phyloP scores from a whole-genome alignment of 768 basidiomycete genomes.

The Tylopilus felleus region DNA sequence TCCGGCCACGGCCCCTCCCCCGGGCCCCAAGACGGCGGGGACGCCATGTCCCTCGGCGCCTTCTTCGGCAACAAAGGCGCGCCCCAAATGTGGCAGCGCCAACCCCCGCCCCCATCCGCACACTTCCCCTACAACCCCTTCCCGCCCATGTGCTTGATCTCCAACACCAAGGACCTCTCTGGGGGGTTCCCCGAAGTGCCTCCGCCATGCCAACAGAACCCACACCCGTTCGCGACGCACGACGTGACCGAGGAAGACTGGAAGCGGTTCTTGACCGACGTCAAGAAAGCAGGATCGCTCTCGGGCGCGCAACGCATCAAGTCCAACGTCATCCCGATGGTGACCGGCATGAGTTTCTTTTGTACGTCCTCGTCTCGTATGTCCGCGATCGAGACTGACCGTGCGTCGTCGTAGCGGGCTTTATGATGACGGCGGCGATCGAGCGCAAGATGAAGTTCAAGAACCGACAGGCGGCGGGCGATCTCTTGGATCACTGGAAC shows the following conservation, averaged over 20 bases:
- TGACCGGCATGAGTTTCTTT: slow-evolving; percentile 30
- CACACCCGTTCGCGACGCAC: slow-evolving; percentile 51
- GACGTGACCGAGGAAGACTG: slow-evolving; percentile 52
- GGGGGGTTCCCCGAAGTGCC: slow-evolving; percentile 43
- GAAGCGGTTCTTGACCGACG: slow-evolving; percentile 41
- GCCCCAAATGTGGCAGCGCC: slow-evolving; percentile 28
- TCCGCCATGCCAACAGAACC: slow-evolving; percentile 36
- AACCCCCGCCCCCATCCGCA: neutral
- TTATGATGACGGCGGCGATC: slow-evolving; percentile 14
- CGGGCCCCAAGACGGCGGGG: neutral
- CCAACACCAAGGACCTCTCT: slow-evolving; percentile 27
- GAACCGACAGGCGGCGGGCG: slow-evolving; percentile 39
- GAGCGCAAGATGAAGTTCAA: slow-evolving; percentile 30
- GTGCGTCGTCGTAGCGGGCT: slow-evolving; percentile 13
- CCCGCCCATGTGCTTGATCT: slow-evolving; percentile 31
- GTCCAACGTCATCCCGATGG: slow-evolving; percentile 29
- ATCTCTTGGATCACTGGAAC: slow-evolving; percentile 50
- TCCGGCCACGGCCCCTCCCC: too few species aligned
- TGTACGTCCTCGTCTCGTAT: slow-evolving; percentile 10
- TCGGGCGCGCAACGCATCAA: slow-evolving; percentile 33
- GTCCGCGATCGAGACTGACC: too few species aligned
- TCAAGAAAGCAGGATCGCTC: slow-evolving; percentile 34
- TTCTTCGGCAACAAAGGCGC: slow-evolving; percentile 30
- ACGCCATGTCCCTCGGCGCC: slow-evolving; percentile 15
- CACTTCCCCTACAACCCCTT: slow-evolving; percentile 20